Percentiles rank a stretch among this genome's conserved stretches.
These are phyloP conservation scores for Zizania latifolia DNA, from an alignment of 176 grass and related monocot species.

Conservation along the genomic window DNA sequence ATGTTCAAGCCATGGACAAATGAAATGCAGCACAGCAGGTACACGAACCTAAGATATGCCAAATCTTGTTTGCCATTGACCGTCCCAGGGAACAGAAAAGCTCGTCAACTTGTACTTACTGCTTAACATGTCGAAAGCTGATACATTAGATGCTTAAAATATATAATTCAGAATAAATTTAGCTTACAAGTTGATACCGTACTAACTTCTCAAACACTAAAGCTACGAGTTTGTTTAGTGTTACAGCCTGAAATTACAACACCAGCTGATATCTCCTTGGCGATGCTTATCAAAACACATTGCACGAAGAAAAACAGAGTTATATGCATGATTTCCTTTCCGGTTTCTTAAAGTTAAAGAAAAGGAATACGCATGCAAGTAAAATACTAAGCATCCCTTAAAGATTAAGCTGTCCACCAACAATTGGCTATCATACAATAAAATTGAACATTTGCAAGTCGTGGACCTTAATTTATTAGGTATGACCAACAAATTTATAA, in stretches of 20 bases:
- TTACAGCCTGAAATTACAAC: not conserved
- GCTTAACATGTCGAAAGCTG: no score
- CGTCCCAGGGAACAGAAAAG: not conserved
- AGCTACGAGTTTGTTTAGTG: no score
- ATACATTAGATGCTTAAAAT: no score
- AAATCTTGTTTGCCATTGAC: not conserved
- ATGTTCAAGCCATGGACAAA: not conserved
- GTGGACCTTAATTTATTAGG: not conserved
- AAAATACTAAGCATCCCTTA: not conserved
- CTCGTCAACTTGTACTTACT: no score
- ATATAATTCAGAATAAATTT: no score
- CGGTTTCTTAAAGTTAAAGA: no score
- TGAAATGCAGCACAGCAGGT: not conserved
- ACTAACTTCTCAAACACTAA: no score
- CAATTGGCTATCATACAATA: not conserved
- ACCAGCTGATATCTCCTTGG: not conserved
- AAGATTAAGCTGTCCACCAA: not conserved
- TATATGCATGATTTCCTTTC: no score
- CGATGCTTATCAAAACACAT: no score
- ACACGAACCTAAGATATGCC: not conserved
- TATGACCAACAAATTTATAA: not conserved
- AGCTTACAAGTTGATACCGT: no score
- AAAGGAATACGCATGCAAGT: no score
- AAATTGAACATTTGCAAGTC: not conserved
- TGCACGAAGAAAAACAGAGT: not conserved